Evolutionary conservation across 305 asterid genomes (phyloP).

Genomic region (Stenogyne calaminthoides): DNA sequence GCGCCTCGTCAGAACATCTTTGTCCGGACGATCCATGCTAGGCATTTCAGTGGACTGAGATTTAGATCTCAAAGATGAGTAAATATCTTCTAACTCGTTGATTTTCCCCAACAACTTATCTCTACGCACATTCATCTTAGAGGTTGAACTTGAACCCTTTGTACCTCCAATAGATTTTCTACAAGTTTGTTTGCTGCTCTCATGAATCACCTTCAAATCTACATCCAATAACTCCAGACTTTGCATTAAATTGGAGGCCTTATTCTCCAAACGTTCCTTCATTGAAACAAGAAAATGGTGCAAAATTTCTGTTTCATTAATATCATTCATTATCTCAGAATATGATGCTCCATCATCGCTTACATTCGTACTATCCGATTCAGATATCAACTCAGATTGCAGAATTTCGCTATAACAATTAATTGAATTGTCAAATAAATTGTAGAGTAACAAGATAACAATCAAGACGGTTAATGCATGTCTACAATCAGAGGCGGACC

Average conservation of each 20-base stretch:
- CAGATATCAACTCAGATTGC: slow-evolving; percentile 42
- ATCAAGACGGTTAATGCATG: background rate
- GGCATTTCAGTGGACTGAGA: slow-evolving; percentile 20
- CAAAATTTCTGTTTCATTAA: slow-evolving; percentile 43
- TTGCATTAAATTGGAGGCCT: slow-evolving; percentile 28
- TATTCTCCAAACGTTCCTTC: slow-evolving; percentile 32
- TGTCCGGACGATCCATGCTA: slow-evolving; percentile 33
- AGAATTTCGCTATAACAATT: slow-evolving; percentile 46
- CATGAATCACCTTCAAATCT: slow-evolving; percentile 44
- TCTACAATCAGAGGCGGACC: no score
- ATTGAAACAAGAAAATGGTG: slow-evolving; percentile 43
- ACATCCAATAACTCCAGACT: slow-evolving; percentile 40
- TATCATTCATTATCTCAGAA: slow-evolving; percentile 34
- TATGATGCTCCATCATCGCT: slow-evolving; percentile 26
- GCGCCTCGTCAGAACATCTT: slow-evolving; percentile 33
- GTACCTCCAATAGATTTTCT: background rate
- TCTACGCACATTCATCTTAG: background rate
- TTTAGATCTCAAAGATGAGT: slow-evolving; percentile 46
- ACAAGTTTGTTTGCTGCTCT: slow-evolving; percentile 22
- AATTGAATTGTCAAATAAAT: background rate
- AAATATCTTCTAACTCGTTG: slow-evolving; percentile 45
- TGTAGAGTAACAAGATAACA: no score
- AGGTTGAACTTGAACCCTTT: background rate
- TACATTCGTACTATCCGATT: background rate
- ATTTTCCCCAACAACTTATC: slow-evolving; percentile 38